Conservation (phyloP, 179 eudicot species). For the Kewa caespitosa region DNA sequence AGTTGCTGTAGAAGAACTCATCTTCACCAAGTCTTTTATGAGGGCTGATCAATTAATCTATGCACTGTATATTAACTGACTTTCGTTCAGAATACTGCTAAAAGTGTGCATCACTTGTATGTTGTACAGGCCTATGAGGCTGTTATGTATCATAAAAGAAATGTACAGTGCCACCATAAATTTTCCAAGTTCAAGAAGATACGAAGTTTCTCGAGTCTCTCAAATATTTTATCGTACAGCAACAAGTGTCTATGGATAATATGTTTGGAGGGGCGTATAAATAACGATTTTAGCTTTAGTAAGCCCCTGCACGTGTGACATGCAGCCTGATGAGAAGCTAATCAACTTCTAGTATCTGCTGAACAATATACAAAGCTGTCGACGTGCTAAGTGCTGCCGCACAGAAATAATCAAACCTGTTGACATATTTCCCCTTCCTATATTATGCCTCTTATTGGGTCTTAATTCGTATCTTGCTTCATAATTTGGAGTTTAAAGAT, state of each 20-base stretch:
- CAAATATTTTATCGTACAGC: not conserved
- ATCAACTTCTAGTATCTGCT: not conserved
- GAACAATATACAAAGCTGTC: not conserved
- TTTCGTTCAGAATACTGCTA: not conserved
- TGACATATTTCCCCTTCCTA: not conserved
- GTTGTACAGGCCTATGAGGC: not conserved
- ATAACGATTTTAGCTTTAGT: not conserved
- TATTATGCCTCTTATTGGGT: not conserved
- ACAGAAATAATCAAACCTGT: not conserved
- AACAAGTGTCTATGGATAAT: not conserved
- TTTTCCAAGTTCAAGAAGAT: not conserved
- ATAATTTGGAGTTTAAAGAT: not conserved
- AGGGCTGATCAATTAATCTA: not conserved
- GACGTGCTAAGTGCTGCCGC: not conserved
- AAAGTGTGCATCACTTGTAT: not conserved
- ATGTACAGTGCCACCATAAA: no score
- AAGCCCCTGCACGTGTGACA: not conserved
- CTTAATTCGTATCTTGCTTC: not conserved
- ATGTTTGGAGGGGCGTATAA: not conserved
- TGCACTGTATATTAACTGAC: not conserved
- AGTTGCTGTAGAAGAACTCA: not conserved
- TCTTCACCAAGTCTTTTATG: not conserved
- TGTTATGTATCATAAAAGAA: not conserved
- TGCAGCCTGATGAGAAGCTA: not conserved
- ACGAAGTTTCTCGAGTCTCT: not conserved